phyloP scores from a whole-genome alignment of 2,329 filamentous ascomycete species.

The Alternaria ethzedia region DNA sequence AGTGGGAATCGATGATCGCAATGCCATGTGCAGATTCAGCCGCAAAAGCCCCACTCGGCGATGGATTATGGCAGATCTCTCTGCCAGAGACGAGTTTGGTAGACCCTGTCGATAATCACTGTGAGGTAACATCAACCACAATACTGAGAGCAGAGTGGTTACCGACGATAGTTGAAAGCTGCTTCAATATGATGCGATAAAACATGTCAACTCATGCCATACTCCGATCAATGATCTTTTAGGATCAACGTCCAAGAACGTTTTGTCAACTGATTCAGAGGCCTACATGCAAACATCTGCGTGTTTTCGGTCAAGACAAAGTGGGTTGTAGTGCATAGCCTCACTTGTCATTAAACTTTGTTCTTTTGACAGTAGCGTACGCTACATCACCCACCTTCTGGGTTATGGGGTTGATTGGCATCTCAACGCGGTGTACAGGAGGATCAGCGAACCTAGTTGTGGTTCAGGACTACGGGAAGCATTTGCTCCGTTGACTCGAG shows the following conservation, averaged over 20 bases:
- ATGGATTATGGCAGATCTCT: not conserved
- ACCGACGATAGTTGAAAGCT: not conserved
- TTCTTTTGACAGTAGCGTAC: not conserved
- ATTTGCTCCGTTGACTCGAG: not conserved
- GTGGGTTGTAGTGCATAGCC: not conserved
- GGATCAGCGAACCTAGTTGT: constrained; percentile 4
- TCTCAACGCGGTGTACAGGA: not conserved
- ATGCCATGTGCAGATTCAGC: not conserved
- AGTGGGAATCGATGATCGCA: not conserved
- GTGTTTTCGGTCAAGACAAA: not conserved
- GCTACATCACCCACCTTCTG: not conserved
- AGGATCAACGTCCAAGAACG: not conserved
- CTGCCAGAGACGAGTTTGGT: not conserved
- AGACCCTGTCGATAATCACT: not conserved
- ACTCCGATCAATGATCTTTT: not conserved
- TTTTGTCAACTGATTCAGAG: not conserved
- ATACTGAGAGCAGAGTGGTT: not conserved
- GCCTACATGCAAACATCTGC: not conserved
- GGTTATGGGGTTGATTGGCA: not conserved
- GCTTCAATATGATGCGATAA: not conserved
- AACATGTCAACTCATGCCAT: not conserved
- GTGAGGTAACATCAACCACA: not conserved
- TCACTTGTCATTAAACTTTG: not conserved
- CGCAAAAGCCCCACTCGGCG: not conserved
- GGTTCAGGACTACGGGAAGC: not conserved